Evolutionary conservation across 345 rosid genomes (phyloP).

Genomic region (Jatropha curcas): DNA sequence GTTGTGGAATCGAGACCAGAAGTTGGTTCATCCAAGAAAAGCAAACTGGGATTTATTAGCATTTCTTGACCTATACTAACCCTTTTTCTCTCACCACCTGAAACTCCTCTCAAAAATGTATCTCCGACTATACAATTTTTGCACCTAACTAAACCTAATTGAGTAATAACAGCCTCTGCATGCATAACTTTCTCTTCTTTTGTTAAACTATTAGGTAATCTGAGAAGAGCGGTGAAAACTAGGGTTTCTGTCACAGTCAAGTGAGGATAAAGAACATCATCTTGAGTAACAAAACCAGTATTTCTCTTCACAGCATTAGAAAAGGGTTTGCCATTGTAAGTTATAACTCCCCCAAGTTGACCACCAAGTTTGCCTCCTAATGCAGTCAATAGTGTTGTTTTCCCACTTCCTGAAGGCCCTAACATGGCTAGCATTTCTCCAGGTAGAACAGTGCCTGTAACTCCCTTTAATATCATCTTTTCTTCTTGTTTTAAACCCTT

Average conservation of each 20-base stretch:
- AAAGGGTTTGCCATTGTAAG: conserved; percentile 48
- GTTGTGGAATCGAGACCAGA: conserved; percentile 62
- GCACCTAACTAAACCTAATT: conserved; percentile 51
- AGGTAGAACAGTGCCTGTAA: conserved; percentile 48
- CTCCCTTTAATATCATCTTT: conserved; percentile 46
- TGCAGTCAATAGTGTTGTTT: conserved; percentile 54
- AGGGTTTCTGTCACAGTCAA: conserved; percentile 59
- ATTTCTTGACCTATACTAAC: conserved; percentile 61
- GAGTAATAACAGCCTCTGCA: conserved; percentile 46
- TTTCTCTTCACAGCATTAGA: conserved; percentile 42
- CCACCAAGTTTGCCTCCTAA: conserved; percentile 52
- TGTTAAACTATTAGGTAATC: conserved; percentile 26
- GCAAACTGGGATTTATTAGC: conserved; percentile 54
- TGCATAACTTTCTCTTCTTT: conserved; percentile 39
- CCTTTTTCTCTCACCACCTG: conserved; percentile 62
- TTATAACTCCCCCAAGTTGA: conserved; percentile 39
- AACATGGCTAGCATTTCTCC: conserved; percentile 62
- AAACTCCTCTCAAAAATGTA: conserved; percentile 42
- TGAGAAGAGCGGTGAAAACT: conserved; percentile 45
- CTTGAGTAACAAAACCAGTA: conserved; percentile 64
- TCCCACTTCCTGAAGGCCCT: conserved; percentile 63
- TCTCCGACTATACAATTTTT: conserved; percentile 45
- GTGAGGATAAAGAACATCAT: conserved; percentile 56
- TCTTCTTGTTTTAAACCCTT: conserved; percentile 35
- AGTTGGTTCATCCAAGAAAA: conserved; percentile 61